Evolutionary conservation across 2,329 filamentous ascomycete species (phyloP), one percentile per base, ranked within the genome.

Genomic region (Trichoderma sp.): DNA sequence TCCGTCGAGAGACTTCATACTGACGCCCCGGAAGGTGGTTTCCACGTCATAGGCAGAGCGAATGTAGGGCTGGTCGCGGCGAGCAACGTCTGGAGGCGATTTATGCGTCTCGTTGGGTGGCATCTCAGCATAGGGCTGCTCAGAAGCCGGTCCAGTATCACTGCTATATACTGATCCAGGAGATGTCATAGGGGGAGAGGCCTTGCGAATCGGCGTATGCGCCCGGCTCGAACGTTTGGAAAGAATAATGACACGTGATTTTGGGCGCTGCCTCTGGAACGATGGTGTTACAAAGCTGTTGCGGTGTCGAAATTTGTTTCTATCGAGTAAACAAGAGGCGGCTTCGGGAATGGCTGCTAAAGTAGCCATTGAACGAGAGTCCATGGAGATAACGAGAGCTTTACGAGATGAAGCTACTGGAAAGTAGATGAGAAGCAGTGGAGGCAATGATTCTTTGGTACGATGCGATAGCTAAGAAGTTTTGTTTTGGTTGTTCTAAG

Each of bases 331-430:
- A 39, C 71, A 71, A 71, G 75, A 58, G 71, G 73, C 71, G 71
- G 74, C 73, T 68, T 77, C 75, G 26, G 75, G 71, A 57, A 78
- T 79, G 73, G 78, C 77, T 76, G 77, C 74, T 74, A 76, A 66
- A 34, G 74, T 70, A 74, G 74, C 74, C 80, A 82, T 82, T 59
- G 62, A 68, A 64, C 55, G 70, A 68, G n/a, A 62, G 30, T 70
- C 50, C 28, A 12, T n/a, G 11, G 50, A 23, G 67, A 61, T 66
- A 61, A 71, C 28, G 63, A 62, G 57, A 64, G 66, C 57, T 67
- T 75, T 73, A 75, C 71, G 71, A 74, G 74, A 68, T 73, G 74
- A 73, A 66, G 53, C 71, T 77, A 76, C 75, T 76, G 71, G 32
- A 58, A 76, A 76, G 73, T 74, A 74, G 70, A 73, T 74, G 73